Percentiles rank a stretch among this genome's conserved stretches.
phyloP scores from a whole-genome alignment of 2,329 filamentous ascomycete species.

The Fusarium lyarnte region DNA sequence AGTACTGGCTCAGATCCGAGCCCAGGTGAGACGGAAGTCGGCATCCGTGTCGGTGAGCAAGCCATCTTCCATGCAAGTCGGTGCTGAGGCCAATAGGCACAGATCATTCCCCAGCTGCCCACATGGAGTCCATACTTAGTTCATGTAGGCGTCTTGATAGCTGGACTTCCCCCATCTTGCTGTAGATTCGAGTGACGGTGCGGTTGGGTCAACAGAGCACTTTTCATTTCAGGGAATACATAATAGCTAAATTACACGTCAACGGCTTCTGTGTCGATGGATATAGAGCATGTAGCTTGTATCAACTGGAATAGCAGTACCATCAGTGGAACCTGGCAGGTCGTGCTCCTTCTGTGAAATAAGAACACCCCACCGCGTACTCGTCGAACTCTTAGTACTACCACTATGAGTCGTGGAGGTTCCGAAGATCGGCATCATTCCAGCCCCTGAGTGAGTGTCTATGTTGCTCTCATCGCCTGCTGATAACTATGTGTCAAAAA shows the following conservation, averaged over 20 bases:
- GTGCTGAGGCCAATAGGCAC: not conserved
- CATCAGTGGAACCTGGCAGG: not conserved
- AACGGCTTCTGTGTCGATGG: rapidly evolving
- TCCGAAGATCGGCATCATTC: not conserved
- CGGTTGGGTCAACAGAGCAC: not conserved
- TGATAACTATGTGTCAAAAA: not conserved
- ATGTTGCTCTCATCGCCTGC: no score
- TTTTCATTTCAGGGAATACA: not conserved
- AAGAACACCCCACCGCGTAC: not conserved
- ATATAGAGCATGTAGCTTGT: not conserved
- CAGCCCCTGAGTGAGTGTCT: not conserved
- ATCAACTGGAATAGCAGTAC: not conserved
- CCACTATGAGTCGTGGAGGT: not conserved
- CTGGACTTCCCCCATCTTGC: not conserved
- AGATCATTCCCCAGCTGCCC: not conserved
- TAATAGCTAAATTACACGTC: no score
- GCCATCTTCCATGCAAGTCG: not conserved
- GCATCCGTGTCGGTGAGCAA: not conserved
- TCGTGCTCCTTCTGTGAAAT: rapidly evolving
- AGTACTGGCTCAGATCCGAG: not conserved
- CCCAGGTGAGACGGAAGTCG: no score
- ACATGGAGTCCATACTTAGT: not conserved
- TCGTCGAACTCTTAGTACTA: not conserved
- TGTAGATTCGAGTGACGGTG: no score
- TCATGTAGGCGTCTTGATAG: not conserved